phyloP scores from a whole-genome alignment of 768 basidiomycete species.

The Kwoniella heveanensis region DNA sequence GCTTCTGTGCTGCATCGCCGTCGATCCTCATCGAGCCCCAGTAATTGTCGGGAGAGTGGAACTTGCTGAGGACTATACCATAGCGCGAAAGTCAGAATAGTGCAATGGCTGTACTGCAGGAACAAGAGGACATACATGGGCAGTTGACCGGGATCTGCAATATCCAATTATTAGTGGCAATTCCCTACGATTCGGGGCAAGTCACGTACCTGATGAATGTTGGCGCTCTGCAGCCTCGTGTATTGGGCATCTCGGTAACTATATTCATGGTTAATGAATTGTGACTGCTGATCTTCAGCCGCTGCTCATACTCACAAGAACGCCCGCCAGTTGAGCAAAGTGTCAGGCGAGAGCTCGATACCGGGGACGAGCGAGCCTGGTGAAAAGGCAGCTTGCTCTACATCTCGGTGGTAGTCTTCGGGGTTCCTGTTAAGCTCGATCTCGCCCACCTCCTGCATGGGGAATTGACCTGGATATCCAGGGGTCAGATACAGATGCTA shows the following conservation, averaged over 20 bases:
- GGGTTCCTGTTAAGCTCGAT: slow-evolving; percentile 49
- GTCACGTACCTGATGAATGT: slow-evolving; percentile 46
- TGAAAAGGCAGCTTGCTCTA: slow-evolving; percentile 52
- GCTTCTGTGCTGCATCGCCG: slow-evolving; percentile 42
- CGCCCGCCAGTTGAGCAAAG: slow-evolving; percentile 50
- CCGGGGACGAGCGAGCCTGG: slow-evolving; percentile 54
- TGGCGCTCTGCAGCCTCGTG: slow-evolving; percentile 44
- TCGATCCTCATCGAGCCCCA: slow-evolving; percentile 51
- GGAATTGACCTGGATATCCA: slow-evolving; percentile 29
- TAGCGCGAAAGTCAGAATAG: too few relatives aligned
- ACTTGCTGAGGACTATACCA: slow-evolving; percentile 38
- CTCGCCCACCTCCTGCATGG: slow-evolving; percentile 47
- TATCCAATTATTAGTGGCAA: neutral
- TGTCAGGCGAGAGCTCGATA: slow-evolving; percentile 51
- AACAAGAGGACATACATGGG: slow-evolving; percentile 21
- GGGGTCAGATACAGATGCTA: neutral
- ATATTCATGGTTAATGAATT: neutral
- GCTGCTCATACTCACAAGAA: slow-evolving; percentile 41
- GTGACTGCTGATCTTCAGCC: too few relatives aligned
- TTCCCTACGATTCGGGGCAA: neutral
- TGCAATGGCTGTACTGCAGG: too few relatives aligned
- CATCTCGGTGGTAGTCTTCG: slow-evolving; percentile 53
- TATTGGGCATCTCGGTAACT: slow-evolving; percentile 53
- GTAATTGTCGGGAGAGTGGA: slow-evolving; percentile 53
- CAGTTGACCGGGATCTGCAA: slow-evolving; percentile 36